A percentile compares a stretch with the other conserved stretches of the same genome.
phyloP scores from a whole-genome alignment of 495 filamentous ascomycete genomes.

The Penicillium cosmopolitanum region DNA sequence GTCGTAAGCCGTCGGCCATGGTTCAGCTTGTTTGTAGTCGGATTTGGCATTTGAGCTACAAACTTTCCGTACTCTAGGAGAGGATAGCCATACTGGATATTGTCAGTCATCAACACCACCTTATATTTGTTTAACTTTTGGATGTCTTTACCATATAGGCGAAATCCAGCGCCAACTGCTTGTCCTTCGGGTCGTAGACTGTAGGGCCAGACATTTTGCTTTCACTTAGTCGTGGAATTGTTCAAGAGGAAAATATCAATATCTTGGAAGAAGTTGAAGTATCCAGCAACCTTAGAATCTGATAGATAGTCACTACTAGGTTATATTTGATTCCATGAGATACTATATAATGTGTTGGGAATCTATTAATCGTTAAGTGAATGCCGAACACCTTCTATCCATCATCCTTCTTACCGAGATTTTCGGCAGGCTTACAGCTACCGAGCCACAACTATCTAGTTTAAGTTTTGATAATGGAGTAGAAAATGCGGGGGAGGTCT shows the following conservation, averaged over 20 bases:
- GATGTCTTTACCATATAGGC: neutral
- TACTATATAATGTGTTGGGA: neutral
- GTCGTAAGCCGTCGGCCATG: neutral
- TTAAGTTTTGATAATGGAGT: neutral
- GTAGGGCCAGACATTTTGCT: neutral
- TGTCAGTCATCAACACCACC: too few species aligned
- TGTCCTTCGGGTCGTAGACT: neutral
- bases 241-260: neutral
- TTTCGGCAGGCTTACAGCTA: neutral
- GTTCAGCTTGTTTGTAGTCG: neutral
- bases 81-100: neutral
- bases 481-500: neutral
- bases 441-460: neutral
- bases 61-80: neutral
- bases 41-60: neutral
- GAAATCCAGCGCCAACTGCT: neutral
- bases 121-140: too few species aligned
- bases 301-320: too few species aligned
- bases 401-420: neutral
- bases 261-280: neutral
- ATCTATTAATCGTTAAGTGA: neutral
- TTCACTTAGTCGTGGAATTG: neutral
- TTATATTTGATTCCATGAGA: neutral
- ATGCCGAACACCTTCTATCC: neutral
- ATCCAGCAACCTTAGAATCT: too few species aligned